phyloP scores from a whole-genome alignment of 768 basidiomycete species.

The Dacryopinax primogenitus region DNA sequence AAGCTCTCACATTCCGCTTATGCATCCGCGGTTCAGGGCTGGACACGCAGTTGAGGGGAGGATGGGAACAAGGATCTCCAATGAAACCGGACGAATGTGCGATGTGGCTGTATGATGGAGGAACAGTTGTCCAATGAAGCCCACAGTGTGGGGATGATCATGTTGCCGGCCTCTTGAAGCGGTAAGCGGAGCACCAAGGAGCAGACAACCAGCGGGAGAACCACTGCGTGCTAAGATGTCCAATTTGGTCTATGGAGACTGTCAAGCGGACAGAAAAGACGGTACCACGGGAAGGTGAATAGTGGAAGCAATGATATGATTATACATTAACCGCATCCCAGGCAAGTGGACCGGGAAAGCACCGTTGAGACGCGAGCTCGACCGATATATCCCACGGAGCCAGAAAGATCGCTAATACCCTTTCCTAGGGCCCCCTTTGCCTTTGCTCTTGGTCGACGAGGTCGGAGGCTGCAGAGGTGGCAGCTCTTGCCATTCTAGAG shows the following conservation, averaged over 20 bases:
- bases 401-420: not conserved
- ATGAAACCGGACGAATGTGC: not conserved
- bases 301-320: not conserved
- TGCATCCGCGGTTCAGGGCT: not conserved
- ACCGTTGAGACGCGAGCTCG: not conserved
- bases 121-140: not conserved
- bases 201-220: not conserved
- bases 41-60: not conserved
- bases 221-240: not conserved
- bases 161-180: not conserved
- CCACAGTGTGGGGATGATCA: not conserved
- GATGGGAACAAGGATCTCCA: not conserved
- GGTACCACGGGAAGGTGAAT: not conserved
- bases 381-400: not conserved
- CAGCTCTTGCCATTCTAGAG: conserved; percentile 26
- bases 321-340: not conserved
- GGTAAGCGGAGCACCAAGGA: not conserved
- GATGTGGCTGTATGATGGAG: not conserved
- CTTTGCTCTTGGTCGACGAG: not conserved
- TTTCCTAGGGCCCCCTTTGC: not conserved
- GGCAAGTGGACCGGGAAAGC: not conserved
- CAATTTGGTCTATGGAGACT: not conserved
- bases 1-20: not conserved
- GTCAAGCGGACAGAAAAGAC: not conserved
- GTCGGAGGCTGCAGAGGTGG: not conserved